These are phyloP conservation scores for Ustilago curta DNA, from an alignment of 1,284 basidiomycete species.

Conservation along the genomic window DNA sequence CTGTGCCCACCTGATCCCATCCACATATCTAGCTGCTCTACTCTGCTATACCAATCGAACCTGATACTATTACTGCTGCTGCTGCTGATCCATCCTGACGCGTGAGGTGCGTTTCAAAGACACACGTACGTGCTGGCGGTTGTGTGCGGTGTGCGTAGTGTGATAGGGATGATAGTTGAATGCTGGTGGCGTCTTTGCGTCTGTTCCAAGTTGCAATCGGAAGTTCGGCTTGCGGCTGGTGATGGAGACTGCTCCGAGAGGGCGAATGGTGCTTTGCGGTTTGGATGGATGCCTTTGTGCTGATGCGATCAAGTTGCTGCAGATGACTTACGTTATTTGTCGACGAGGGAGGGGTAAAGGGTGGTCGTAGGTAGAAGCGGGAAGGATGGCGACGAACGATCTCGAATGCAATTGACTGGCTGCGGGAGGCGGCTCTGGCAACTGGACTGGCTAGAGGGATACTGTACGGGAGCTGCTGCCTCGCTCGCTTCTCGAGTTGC, in stretches of 20 bases:
- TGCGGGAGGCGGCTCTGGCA: constrained; percentile 14
- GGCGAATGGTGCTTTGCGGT: neutral
- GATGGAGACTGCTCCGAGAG: neutral
- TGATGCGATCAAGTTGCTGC: constrained; percentile 28
- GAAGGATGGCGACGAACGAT: constrained; percentile 45
- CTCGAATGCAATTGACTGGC: constrained; percentile 31
- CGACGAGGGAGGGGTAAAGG: constrained; percentile 29
- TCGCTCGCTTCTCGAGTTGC: neutral
- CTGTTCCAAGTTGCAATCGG: neutral
- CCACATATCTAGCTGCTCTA: no score
- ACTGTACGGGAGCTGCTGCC: neutral
- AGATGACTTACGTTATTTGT: constrained; percentile 48
- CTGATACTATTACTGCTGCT: neutral
- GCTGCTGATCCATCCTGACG: neutral
- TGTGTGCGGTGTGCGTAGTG: no score
- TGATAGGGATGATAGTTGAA: neutral
- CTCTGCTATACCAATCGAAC: no score
- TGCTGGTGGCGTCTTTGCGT: neutral
- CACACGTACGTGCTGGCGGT: constrained; percentile 23
- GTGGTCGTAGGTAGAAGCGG: constrained; percentile 45
- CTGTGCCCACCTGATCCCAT: no score
- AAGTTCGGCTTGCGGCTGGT: neutral
- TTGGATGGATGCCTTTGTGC: constrained; percentile 16
- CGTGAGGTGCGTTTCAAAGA: neutral
- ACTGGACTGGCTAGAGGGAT: neutral